phyloP scores from a whole-genome alignment of 2,329 filamentous ascomycete species.

The Botrytis cinerea region DNA sequence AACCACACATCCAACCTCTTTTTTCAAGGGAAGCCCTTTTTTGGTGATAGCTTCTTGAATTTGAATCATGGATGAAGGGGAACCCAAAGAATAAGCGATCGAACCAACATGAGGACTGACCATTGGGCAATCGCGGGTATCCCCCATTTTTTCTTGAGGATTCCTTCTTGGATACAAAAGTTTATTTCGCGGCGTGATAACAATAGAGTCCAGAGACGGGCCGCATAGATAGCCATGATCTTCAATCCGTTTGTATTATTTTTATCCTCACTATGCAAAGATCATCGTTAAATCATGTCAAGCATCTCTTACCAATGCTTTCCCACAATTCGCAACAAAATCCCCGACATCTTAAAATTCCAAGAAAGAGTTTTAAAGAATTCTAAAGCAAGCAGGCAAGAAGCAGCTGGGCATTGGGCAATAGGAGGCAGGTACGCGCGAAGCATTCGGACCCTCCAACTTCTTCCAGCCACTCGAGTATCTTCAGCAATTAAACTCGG shows the following conservation, averaged over 20 bases:
- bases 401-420: background rate
- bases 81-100: background rate
- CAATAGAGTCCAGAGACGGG: slow-evolving; percentile 4
- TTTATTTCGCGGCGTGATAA: slow-evolving; percentile 10
- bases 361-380: background rate
- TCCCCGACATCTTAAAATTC: slow-evolving; percentile 12
- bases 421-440: slow-evolving; percentile 12
- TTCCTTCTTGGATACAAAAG: background rate
- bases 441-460: slow-evolving; percentile 1
- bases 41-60: background rate
- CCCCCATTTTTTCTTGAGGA: background rate
- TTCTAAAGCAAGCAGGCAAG: background rate
- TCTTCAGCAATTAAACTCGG: slow-evolving; percentile 19
- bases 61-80: background rate
- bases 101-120: background rate
- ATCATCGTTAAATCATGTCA: slow-evolving; percentile 2
- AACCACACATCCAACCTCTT: slow-evolving; percentile 2
- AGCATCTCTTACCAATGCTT: slow-evolving; percentile 20
- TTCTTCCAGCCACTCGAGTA: background rate
- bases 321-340: slow-evolving; percentile 20
- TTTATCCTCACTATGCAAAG: background rate
- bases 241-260: background rate
- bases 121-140: background rate
- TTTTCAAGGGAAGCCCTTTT: background rate
- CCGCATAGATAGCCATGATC: slow-evolving; percentile 7